Percentiles rank a stretch among this genome's conserved stretches.
phyloP scores from a whole-genome alignment of 495 filamentous ascomycete species.

The Hyaloscypha bicolor region DNA sequence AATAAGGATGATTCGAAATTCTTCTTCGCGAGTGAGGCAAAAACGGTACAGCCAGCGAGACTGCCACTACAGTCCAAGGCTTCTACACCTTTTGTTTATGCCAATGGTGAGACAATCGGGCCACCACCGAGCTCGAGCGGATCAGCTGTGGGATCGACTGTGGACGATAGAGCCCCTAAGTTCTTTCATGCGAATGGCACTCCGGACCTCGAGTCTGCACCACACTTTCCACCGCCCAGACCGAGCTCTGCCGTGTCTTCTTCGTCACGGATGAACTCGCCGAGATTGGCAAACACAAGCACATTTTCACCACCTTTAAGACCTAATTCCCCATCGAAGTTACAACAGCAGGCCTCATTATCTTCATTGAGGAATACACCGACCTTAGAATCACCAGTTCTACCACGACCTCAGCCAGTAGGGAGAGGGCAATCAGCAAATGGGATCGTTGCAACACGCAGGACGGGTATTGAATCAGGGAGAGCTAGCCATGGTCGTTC shows the following conservation, averaged over 20 bases:
- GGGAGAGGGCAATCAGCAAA: constrained; percentile 34
- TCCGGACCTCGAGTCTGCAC: constrained; percentile 38
- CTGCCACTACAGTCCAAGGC: constrained; percentile 37
- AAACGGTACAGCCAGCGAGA: constrained; percentile 38
- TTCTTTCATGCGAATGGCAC: constrained; percentile 75
- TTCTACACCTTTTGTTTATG: constrained; percentile 59
- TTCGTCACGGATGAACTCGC: constrained; percentile 39
- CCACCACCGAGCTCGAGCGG: constrained; percentile 37
- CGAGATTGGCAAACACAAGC: constrained; percentile 30
- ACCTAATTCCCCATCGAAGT: constrained; percentile 47
- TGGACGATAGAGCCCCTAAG: constrained; percentile 50
- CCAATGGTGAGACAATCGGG: constrained; percentile 46
- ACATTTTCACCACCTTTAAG: constrained; percentile 38
- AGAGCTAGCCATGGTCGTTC: constrained; percentile 29
- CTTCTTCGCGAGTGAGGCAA: constrained; percentile 76
- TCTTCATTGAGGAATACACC: constrained; percentile 29
- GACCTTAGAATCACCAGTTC: constrained; percentile 30
- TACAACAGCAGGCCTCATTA: constrained; percentile 34
- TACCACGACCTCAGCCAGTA: constrained; percentile 19
- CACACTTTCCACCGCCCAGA: constrained; percentile 39
- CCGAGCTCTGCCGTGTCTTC: constrained; percentile 47
- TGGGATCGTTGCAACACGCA: constrained; percentile 29
- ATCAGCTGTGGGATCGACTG: constrained; percentile 36
- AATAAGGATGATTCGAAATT: constrained; percentile 56
- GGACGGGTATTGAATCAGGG: constrained; percentile 31